Evolutionary conservation across 2,329 filamentous ascomycete species (phyloP).

Genomic region (Cadophora malorum): DNA sequence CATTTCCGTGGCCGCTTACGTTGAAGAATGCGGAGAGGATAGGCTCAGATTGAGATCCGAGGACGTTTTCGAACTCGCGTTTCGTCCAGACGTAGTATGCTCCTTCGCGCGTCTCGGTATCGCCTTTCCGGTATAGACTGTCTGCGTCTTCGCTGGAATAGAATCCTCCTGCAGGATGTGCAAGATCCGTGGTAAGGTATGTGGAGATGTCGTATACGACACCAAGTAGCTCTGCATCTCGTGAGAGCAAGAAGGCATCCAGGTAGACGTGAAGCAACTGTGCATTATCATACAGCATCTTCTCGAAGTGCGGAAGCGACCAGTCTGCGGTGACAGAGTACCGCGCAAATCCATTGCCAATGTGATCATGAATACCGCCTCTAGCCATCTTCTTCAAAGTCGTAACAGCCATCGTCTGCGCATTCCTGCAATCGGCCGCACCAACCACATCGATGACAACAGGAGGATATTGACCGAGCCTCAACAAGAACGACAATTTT

Average conservation of each 20-base stretch:
- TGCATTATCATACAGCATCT: conserved; percentile 93
- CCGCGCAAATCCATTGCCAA: conserved; percentile 79
- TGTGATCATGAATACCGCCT: conserved; percentile 75
- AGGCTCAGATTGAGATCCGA: conserved; percentile 70
- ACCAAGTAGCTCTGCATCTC: conserved; percentile 74
- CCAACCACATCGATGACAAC: conserved; percentile 90
- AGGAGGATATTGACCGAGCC: conserved; percentile 72
- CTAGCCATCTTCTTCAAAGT: conserved; percentile 81
- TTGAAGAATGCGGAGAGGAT: conserved; percentile 86
- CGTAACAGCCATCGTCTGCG: conserved; percentile 78
- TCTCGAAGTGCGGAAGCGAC: conserved; percentile 96
- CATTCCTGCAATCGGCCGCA: conserved; percentile 73
- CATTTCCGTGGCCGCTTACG: conserved; percentile 83
- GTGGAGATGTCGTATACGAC: conserved; percentile 82
- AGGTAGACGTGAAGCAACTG: conserved; percentile 84
- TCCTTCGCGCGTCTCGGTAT: conserved; percentile 84
- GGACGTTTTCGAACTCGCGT: conserved; percentile 80
- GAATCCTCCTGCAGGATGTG: conserved; percentile 74
- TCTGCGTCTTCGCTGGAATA: conserved; percentile 91
- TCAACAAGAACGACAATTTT: conserved; percentile 82
- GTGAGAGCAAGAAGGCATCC: conserved; percentile 73
- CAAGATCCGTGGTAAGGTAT: conserved; percentile 82
- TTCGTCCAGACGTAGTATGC: conserved; percentile 95
- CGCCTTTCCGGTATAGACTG: conserved; percentile 75
- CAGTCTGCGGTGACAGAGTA: conserved; percentile 93